phyloP scores from a whole-genome alignment of 345 rosid genomes.

The Bruguiera sexangula region DNA sequence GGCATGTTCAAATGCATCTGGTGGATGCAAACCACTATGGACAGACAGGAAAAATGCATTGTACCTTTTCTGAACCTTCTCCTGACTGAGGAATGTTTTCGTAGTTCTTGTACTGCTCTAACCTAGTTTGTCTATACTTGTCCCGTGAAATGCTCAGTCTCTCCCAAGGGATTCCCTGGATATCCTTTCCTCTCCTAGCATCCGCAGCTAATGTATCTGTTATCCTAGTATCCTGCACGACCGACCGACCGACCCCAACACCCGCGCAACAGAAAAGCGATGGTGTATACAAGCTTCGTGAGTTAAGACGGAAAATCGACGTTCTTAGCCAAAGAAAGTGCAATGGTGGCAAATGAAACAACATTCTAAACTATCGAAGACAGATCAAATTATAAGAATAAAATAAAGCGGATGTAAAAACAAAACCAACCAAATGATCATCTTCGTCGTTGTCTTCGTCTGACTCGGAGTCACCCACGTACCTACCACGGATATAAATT shows the following conservation, averaged over 20 bases:
- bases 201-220: slow-evolving; percentile 49
- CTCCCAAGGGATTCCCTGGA: slow-evolving; percentile 62
- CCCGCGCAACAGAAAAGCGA: neutral
- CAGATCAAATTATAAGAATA: neutral
- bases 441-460: slow-evolving; percentile 45
- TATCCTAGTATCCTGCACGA: slow-evolving; percentile 39
- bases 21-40: neutral
- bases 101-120: slow-evolving; percentile 59
- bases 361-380: neutral
- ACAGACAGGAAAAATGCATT: neutral
- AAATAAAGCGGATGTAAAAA: neutral
- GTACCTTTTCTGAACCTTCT: slow-evolving; percentile 48
- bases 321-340: neutral
- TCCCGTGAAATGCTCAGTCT: slow-evolving; percentile 48
- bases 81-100: slow-evolving; percentile 55
- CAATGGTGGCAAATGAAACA: neutral
- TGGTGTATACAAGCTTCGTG: neutral
- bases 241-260: neutral
- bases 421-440: slow-evolving; percentile 39
- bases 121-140: slow-evolving; percentile 49
- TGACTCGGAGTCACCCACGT: slow-evolving; percentile 49
- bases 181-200: slow-evolving; percentile 54
- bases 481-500: slow-evolving; percentile 43
- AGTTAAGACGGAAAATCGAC: neutral
- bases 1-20: neutral